Conservation (phyloP, 208 protist genomes). For the Acanthamoeba divionensis region DNA sequence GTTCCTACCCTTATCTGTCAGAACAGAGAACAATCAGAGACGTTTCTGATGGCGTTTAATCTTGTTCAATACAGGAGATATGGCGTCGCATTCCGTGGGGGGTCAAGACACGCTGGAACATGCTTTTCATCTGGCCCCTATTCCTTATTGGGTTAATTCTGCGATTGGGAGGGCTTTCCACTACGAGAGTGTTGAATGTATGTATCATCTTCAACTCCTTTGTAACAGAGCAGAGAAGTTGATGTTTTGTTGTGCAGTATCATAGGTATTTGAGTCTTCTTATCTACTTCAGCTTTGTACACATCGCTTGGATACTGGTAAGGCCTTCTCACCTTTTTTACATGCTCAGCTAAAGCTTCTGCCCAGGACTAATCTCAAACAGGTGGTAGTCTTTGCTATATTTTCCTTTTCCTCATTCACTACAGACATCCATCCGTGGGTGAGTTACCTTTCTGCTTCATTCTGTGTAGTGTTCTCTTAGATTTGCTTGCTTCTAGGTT, state of each 20-base stretch:
- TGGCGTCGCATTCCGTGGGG: neutral
- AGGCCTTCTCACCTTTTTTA: too few relatives aligned
- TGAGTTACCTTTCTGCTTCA: neutral
- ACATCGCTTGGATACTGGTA: too few relatives aligned
- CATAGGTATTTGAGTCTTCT: neutral
- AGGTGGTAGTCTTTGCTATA: neutral
- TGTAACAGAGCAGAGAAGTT: neutral
- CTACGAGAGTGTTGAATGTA: neutral
- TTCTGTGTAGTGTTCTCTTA: too few relatives aligned
- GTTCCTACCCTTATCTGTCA: neutral
- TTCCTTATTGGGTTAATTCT: neutral
- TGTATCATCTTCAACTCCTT: neutral
- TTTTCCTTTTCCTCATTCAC: neutral
- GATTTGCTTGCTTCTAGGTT: neutral
- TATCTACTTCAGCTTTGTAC: too few relatives aligned
- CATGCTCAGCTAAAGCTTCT: too few relatives aligned
- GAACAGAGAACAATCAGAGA: too few relatives aligned
- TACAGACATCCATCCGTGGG: neutral
- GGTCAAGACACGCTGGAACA: constrained; percentile 4
- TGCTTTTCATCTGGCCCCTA: neutral
- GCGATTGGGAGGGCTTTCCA: neutral
- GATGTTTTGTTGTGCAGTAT: neutral
- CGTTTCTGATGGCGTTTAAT: too few relatives aligned
- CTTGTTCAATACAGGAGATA: neutral
- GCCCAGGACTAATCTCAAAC: too few relatives aligned